phyloP scores from a whole-genome alignment of 2,329 filamentous ascomycete species.

The Metarhizium humberi region DNA sequence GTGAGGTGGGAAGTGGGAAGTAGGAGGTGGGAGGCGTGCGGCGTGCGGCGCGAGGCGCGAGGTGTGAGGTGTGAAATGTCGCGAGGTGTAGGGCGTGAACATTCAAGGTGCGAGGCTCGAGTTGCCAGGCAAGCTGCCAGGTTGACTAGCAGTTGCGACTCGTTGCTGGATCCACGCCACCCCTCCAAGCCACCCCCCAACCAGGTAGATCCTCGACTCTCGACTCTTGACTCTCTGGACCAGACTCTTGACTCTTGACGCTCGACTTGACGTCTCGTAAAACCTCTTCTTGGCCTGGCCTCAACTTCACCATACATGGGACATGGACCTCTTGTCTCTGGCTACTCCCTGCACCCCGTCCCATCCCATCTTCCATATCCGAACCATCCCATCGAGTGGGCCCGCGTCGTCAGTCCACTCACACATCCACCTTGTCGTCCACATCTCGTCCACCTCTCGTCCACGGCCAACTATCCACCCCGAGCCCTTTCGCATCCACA shows the following conservation, averaged over 20 bases:
- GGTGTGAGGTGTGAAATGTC: background rate
- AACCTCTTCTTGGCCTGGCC: background rate
- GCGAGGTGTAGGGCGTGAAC: background rate
- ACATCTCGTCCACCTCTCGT: background rate
- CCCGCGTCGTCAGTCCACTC: background rate
- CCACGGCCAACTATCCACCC: constrained; percentile 4
- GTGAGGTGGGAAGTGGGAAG: background rate
- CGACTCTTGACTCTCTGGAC: background rate
- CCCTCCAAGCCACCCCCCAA: background rate
- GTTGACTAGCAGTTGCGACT: background rate
- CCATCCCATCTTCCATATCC: background rate
- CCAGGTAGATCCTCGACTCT: background rate
- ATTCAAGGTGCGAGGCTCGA: background rate
- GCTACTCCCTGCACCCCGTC: background rate
- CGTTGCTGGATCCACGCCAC: background rate
- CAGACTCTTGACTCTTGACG: background rate
- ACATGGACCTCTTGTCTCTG: background rate
- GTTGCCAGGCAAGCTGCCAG: background rate
- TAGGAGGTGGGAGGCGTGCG: background rate
- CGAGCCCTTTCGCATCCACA: constrained; percentile 2
- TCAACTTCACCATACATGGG: background rate
- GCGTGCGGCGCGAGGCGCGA: background rate
- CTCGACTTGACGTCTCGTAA: background rate
- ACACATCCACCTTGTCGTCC: background rate
- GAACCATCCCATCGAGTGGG: background rate